phyloP scores from a whole-genome alignment of 2,329 filamentous ascomycete species.

The Fusarium sublunatum region DNA sequence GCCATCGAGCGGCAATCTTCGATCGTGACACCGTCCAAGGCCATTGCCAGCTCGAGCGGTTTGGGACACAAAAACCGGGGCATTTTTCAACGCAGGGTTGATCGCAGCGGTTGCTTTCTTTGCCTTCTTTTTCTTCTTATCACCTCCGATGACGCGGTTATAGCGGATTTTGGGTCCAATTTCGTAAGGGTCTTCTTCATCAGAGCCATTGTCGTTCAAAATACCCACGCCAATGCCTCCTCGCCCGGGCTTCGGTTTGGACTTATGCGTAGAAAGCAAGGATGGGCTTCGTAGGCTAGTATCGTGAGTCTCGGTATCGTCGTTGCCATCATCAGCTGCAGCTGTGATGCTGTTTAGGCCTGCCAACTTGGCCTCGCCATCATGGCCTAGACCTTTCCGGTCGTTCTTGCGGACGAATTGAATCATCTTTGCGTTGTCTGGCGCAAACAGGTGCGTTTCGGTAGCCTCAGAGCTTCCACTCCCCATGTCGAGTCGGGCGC shows the following conservation, averaged over 20 bases:
- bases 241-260: slow-evolving; percentile 63
- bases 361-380: slow-evolving; percentile 66
- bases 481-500: slow-evolving; percentile 71
- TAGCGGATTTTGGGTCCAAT: slow-evolving; percentile 92
- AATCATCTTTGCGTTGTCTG: slow-evolving; percentile 80
- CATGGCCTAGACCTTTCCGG: slow-evolving; percentile 76
- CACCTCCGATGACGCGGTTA: slow-evolving; percentile 81
- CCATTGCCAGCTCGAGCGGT: slow-evolving; percentile 46
- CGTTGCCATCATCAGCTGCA: slow-evolving; percentile 51
- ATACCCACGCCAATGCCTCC: slow-evolving; percentile 88
- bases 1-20: slow-evolving; percentile 80
- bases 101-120: slow-evolving; percentile 59
- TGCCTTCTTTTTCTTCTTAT: slow-evolving; percentile 83
- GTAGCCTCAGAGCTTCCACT: slow-evolving; percentile 52
- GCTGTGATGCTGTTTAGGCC: slow-evolving; percentile 46
- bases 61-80: slow-evolving; percentile 81
- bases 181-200: slow-evolving; percentile 94
- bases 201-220: slow-evolving; percentile 91
- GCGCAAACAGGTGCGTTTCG: slow-evolving; percentile 81
- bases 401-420: slow-evolving; percentile 73
- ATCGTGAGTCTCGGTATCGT: slow-evolving; percentile 57
- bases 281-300: slow-evolving; percentile 21
- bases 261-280: slow-evolving; percentile 51
- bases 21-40: slow-evolving; percentile 80
- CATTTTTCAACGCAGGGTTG: slow-evolving; percentile 73